Evolutionary conservation across 345 rosid species (phyloP), one percentile per base, ranked within the genome.

Genomic region (Camelina hispida): DNA sequence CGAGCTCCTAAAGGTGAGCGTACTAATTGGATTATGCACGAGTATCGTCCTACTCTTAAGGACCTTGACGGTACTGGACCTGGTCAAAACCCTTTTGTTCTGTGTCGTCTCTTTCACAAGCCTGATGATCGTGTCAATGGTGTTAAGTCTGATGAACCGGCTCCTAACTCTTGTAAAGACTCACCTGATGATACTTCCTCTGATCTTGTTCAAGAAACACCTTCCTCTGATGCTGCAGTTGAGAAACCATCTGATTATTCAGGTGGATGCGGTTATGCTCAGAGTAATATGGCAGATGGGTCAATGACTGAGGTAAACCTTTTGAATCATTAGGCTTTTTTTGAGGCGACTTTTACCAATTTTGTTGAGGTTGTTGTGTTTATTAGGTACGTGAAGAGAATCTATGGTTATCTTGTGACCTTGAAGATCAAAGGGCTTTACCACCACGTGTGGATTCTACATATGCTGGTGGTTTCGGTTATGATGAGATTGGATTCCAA

Each of bases 1-100:
- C 96, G 96, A 32, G 97, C 97, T 34, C 97, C 96, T 7, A 88
- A 85, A 71, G 97, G 97, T 0, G 83, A 88, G 79, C 88, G 96
- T 6, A 89, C 96, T 7, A 58, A 82, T 75, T 92, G 96, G 97
- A 87, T 92, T 66, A 89, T 92, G 91, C 97, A 92, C 44, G 97
- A 92, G 86, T 92, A 89, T 47, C 97, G 93, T 3, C 73, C 92
- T 51, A 62, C 67, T 43, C 35, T 2, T 5, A 62, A 62, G 53
- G 53, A 62, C 3, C 67, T 62, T 62, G 67, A 62, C 10, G 67
- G 67, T 4, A 22, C 53, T 62, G 37, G 35, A 6, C 67, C 67
- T 62, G 67, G 53, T 4, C 67, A 62, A 43, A 62, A 9, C 37
- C 67, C 67, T 62, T 62, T 4, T 11, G 67, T 43, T 43, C 67